phyloP scores from a whole-genome alignment of 2,329 filamentous ascomycete species.

The Dothideomycetes sp. region DNA sequence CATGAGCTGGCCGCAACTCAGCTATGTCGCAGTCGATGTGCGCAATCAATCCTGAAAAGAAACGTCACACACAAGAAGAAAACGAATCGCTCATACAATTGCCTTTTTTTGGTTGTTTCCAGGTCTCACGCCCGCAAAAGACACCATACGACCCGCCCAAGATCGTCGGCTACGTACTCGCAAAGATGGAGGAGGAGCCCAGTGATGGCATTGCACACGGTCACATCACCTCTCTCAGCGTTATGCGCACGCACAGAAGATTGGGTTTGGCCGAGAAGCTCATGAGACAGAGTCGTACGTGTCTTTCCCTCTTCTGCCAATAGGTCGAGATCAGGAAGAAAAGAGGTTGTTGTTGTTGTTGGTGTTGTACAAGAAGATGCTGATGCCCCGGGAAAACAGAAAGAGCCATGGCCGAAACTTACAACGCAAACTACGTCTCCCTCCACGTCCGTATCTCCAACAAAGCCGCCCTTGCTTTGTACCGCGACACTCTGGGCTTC shows the following conservation, averaged over 20 bases:
- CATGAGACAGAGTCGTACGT: slow-evolving; percentile 89
- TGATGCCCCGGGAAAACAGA: slow-evolving; percentile 48
- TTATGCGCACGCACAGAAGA: slow-evolving; percentile 90
- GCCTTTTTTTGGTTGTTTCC: slow-evolving; percentile 8
- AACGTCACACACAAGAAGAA: too few species aligned
- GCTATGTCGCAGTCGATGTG: slow-evolving; percentile 86
- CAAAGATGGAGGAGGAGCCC: slow-evolving; percentile 99
- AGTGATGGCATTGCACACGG: slow-evolving; percentile 83
- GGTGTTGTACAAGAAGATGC: not conserved
- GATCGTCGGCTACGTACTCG: slow-evolving; percentile 97
- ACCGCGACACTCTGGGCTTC: slow-evolving; percentile 87
- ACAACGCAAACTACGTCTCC: slow-evolving; percentile 82
- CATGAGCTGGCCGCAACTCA: slow-evolving; percentile 93
- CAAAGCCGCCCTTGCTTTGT: slow-evolving; percentile 79
- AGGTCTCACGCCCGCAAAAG: slow-evolving; percentile 65
- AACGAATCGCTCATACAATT: slow-evolving; percentile 1
- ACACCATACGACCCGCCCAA: slow-evolving; percentile 84
- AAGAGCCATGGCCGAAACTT: slow-evolving; percentile 93
- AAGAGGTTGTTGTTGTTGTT: not conserved
- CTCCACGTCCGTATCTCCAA: slow-evolving; percentile 95
- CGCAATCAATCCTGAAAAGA: too few species aligned
- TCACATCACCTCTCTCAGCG: slow-evolving; percentile 88
- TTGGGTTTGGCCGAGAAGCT: slow-evolving; percentile 92
- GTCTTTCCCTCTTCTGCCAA: not conserved
- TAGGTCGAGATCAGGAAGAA: not conserved